Conservation (phyloP, 192 early-diverging fungal genomes). For the Umbelopsis vinacea region DNA sequence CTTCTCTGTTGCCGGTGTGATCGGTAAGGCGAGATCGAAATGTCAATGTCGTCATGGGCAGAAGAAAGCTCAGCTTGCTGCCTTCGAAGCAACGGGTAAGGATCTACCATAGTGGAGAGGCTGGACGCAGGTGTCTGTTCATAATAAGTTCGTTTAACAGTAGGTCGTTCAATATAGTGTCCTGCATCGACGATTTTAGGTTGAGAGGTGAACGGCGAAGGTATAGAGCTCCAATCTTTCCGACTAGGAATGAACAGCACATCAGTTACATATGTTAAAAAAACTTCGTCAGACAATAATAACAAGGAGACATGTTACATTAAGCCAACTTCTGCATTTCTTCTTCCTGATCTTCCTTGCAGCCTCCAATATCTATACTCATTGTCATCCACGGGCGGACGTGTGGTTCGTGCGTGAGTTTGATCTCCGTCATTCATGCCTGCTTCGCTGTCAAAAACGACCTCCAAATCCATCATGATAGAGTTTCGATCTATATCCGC, state of each 20-base stretch:
- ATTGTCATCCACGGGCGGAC: background rate
- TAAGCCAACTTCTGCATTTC: slow-evolving; percentile 4
- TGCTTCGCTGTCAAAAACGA: background rate
- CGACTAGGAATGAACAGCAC: background rate
- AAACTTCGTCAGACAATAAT: no score
- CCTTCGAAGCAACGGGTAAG: background rate
- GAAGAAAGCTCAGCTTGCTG: background rate
- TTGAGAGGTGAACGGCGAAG: background rate
- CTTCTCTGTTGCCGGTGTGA: background rate
- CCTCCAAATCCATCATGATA: slow-evolving; percentile 2
- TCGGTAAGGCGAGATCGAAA: background rate
- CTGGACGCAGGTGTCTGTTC: background rate
- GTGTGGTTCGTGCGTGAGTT: background rate
- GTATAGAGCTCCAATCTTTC: slow-evolving; percentile 7
- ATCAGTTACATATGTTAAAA: background rate
- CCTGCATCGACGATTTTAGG: slow-evolving; percentile 1
- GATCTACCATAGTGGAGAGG: background rate
- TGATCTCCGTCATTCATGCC: background rate
- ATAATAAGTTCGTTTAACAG: background rate
- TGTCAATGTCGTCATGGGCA: background rate
- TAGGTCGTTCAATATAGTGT: background rate
- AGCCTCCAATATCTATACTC: slow-evolving; percentile 11
- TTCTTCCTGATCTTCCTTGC: background rate
- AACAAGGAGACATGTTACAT: background rate
- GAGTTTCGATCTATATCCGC: background rate